These are phyloP conservation scores for Brassica rapa DNA, from an alignment of 345 rosid genomes.

Conservation along the genomic window DNA sequence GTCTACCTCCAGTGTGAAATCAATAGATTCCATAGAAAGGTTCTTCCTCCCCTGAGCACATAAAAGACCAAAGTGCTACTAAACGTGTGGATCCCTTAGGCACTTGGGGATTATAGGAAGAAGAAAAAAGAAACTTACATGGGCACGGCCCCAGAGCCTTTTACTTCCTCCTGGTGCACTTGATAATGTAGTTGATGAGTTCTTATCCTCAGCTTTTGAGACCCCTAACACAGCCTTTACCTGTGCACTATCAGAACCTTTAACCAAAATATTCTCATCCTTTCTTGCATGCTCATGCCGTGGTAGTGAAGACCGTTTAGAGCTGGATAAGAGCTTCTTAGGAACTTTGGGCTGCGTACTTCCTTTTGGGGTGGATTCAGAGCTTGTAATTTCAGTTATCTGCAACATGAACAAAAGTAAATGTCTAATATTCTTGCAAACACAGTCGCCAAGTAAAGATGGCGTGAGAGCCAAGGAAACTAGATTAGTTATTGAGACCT, in stretches of 20 bases:
- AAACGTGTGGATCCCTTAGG: neutral
- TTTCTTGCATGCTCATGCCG: constrained; percentile 32
- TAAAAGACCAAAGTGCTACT: constrained; percentile 4
- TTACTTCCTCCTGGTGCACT: constrained; percentile 43
- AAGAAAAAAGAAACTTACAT: constrained; percentile 57
- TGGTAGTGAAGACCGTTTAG: constrained; percentile 38
- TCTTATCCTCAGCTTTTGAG: constrained; percentile 35
- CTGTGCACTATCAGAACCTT: constrained; percentile 18
- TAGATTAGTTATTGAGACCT: constrained; percentile 8
- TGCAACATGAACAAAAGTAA: constrained; percentile 39
- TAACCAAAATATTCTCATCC: constrained; percentile 32
- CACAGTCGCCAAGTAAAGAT: constrained; percentile 10
- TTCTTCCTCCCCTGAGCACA: constrained; percentile 70
- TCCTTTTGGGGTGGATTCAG: constrained; percentile 43
- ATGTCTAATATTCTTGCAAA: constrained; percentile 4
- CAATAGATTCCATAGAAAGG: constrained; percentile 81
- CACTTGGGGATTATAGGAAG: constrained; percentile 3
- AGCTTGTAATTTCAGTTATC: constrained; percentile 47
- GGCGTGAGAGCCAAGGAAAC: constrained; percentile 3
- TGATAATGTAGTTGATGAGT: constrained; percentile 39
- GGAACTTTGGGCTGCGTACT: constrained; percentile 36
- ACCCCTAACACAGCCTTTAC: constrained; percentile 43
- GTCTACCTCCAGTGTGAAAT: constrained; percentile 49
- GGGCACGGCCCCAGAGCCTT: constrained; percentile 64
- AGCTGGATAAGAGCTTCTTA: constrained; percentile 44